Conservation (phyloP, 1,284 basidiomycete genomes). For the Ceratobasidium sp. region DNA sequence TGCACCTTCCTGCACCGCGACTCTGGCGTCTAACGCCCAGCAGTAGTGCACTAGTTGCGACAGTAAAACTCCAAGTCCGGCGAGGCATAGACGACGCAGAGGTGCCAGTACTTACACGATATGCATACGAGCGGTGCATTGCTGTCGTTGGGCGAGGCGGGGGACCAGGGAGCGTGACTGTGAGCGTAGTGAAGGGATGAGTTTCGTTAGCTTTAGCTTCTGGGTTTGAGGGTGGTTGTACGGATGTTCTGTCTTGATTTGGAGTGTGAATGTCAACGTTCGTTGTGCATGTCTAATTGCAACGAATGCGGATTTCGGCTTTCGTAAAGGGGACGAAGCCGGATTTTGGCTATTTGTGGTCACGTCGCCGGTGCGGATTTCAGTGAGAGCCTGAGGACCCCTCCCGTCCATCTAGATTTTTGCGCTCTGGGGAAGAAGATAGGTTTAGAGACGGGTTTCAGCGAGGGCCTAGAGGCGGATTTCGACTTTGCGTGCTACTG, state of each 20-base stretch:
- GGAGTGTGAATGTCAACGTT: not conserved
- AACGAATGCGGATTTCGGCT: not conserved
- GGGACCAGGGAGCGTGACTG: slow-evolving; percentile 50
- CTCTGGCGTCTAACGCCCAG: slow-evolving; percentile 83
- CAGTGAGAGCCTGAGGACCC: not conserved
- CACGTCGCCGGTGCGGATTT: not conserved
- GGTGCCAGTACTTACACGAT: slow-evolving; percentile 73
- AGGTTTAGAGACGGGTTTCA: not conserved
- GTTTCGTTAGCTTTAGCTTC: not conserved
- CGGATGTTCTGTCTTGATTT: not conserved
- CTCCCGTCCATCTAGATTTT: not conserved
- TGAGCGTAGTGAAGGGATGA: slow-evolving; percentile 50
- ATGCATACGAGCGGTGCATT: slow-evolving; percentile 68
- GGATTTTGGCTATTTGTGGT: not conserved
- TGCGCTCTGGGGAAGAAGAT: not conserved
- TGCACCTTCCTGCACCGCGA: slow-evolving; percentile 82
- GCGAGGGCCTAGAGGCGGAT: no score
- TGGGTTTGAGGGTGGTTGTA: slow-evolving; percentile 13
- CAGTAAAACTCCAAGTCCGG: slow-evolving; percentile 80
- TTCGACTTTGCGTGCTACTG: no score
- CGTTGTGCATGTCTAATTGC: not conserved
- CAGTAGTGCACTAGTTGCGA: slow-evolving; percentile 68
- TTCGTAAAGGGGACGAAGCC: not conserved
- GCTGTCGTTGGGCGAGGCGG: slow-evolving; percentile 49
- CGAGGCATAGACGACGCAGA: slow-evolving; percentile 76